Conservation (phyloP, 805 yeast species). For the Maudiozyma bulderi region DNA sequence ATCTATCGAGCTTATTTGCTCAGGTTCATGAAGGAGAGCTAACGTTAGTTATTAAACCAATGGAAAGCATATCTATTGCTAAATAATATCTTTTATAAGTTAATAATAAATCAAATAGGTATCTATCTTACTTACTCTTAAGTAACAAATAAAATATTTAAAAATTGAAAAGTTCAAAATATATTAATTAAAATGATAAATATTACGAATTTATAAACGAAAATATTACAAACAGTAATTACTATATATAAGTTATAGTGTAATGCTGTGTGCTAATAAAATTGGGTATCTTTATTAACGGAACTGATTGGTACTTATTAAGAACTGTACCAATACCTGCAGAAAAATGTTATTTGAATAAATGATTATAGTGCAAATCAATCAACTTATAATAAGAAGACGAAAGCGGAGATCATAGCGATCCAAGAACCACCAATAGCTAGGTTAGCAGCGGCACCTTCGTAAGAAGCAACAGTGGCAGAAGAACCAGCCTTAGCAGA, state of each 20-base stretch:
- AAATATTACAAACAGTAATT: conserved; percentile 2
- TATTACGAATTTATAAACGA: conserved; percentile 3
- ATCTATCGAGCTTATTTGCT: conserved; percentile 37
- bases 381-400: conserved; percentile 2
- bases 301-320: background rate
- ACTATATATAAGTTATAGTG: background rate
- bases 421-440: conserved; percentile 4
- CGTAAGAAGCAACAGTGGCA: background rate
- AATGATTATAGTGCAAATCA: background rate
- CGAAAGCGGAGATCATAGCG: conserved; percentile 4
- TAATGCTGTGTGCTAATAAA: conserved; percentile 1
- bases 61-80: background rate
- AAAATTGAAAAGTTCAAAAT: background rate
- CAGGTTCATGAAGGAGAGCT: conserved; percentile 8
- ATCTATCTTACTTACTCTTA: too few relatives aligned
- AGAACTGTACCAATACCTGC: background rate
- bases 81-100: background rate
- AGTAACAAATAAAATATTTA: background rate
- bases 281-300: conserved; percentile 2
- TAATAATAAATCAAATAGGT: too few relatives aligned
- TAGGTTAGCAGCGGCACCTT: conserved; percentile 4
- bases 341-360: background rate
- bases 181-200: background rate
- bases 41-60: background rate
- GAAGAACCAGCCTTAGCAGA: background rate